Evolutionary conservation across 768 basidiomycete genomes (phyloP).

Genomic region (Amanita pallidorosea): DNA sequence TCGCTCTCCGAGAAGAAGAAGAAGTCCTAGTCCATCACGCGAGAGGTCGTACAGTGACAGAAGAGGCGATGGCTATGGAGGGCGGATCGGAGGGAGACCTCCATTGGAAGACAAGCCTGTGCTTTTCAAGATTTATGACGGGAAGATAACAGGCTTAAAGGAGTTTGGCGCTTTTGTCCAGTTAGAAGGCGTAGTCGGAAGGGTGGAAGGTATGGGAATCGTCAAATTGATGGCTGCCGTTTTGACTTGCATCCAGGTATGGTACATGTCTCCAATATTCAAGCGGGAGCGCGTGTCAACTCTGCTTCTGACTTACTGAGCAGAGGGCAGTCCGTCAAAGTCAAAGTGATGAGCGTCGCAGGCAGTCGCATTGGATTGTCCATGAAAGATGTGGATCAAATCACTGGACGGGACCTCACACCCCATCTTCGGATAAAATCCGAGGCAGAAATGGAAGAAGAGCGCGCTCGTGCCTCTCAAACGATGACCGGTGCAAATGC

Average conservation of each 20-base stretch:
- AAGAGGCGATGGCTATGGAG: conserved; percentile 22
- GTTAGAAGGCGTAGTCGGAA: conserved; percentile 76
- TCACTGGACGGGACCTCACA: conserved; percentile 80
- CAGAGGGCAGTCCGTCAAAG: conserved; percentile 79
- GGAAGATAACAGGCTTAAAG: conserved; percentile 74
- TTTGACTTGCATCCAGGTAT: conserved; percentile 47
- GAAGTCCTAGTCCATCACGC: conserved; percentile 49
- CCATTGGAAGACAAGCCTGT: conserved; percentile 72
- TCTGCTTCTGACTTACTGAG: conserved; percentile 80
- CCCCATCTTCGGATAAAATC: conserved; percentile 93
- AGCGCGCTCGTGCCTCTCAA: conserved; percentile 48
- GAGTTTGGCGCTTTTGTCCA: conserved; percentile 96
- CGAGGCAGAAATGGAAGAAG: conserved; percentile 87
- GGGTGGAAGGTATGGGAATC: conserved; percentile 68
- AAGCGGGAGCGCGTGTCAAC: conserved; percentile 74
- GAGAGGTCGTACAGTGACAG: conserved; percentile 18
- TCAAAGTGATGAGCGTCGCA: conserved; percentile 93
- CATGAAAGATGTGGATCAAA: conserved; percentile 97
- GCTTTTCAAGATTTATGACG: conserved; percentile 90
- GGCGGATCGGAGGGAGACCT: conserved; percentile 23
- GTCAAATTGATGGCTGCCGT: conserved; percentile 4
- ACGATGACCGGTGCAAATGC: conserved; percentile 80
- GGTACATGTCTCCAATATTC: conserved; percentile 93
- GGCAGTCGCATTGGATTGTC: conserved; percentile 76
- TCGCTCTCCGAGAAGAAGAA: conserved; percentile 30